A percentile compares a stretch with the other conserved stretches of the same genome.
phyloP scores from a whole-genome alignment of 177 flowering plant genomes.

The Vitis hybrid region DNA sequence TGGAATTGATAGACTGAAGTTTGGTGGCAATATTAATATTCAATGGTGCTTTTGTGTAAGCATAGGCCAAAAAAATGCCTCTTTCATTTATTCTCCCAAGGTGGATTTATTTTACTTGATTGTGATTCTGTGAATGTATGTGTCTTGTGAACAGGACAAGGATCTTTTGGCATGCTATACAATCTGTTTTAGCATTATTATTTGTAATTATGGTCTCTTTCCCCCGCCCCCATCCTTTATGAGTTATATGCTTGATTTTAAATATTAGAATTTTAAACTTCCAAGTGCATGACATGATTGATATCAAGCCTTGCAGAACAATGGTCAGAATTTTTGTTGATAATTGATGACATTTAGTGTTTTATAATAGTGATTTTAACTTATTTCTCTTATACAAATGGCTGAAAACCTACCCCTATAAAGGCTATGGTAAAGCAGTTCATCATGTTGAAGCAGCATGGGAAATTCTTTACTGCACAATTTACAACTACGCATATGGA shows the following conservation, averaged over 20 bases:
- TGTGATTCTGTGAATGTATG: too few relatives aligned
- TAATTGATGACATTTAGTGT: conserved; percentile 1
- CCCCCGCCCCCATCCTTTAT: too few relatives aligned
- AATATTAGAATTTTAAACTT: neutral
- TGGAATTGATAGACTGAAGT: too few relatives aligned
- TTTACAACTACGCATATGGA: conserved; percentile 91
- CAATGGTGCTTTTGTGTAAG: too few relatives aligned
- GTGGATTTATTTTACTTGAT: too few relatives aligned
- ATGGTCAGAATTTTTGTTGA: neutral
- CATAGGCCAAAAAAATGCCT: too few relatives aligned
- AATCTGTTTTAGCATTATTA: too few relatives aligned
- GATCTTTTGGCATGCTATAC: too few relatives aligned
- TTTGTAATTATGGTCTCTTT: too few relatives aligned
- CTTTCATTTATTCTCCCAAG: too few relatives aligned
- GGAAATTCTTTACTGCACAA: conserved; percentile 78
- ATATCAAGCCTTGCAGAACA: neutral
- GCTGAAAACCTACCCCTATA: conserved; percentile 65
- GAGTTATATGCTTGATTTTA: neutral
- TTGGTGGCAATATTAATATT: too few relatives aligned
- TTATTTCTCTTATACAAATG: conserved; percentile 52
- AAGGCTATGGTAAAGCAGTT: conserved; percentile 81
- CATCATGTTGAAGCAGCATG: conserved; percentile 73
- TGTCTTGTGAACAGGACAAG: too few relatives aligned
- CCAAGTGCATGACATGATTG: neutral
- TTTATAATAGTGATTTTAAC: neutral